A percentile compares a stretch with the other conserved stretches of the same genome.
phyloP scores from a whole-genome alignment of 352 stramenopile genomes.

The Phytophthora idaei region DNA sequence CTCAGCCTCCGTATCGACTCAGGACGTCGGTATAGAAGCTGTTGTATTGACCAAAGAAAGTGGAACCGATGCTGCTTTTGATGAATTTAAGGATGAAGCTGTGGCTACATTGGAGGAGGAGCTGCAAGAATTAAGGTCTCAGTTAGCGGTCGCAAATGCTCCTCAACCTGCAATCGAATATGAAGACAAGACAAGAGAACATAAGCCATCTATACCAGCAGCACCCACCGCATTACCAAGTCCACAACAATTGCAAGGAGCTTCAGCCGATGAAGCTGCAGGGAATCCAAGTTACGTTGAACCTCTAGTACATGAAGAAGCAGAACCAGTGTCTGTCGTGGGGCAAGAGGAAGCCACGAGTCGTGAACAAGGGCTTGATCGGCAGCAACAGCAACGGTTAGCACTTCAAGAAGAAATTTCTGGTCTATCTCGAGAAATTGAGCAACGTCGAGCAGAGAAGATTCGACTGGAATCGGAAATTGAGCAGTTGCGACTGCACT shows the following conservation, averaged over 20 bases:
- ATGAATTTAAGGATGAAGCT: slow-evolving; percentile 11
- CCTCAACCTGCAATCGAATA: neutral
- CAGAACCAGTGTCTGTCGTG: no score
- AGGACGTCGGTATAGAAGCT: slow-evolving; percentile 6
- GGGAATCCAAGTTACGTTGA: no score
- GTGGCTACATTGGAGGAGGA: slow-evolving; percentile 36
- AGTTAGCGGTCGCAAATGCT: slow-evolving; percentile 21
- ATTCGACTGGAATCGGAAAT: slow-evolving; percentile 59
- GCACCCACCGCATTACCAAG: neutral
- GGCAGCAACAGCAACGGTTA: slow-evolving; percentile 30
- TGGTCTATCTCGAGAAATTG: slow-evolving; percentile 44
- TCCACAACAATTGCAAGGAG: neutral
- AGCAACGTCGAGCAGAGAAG: slow-evolving; percentile 49
- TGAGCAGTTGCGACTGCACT: slow-evolving; percentile 61
- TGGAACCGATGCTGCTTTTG: slow-evolving; percentile 14
- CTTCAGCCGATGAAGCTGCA: no score
- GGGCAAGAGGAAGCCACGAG: slow-evolving; percentile 10
- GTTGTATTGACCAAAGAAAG: slow-evolving; percentile 23
- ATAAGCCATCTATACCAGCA: neutral
- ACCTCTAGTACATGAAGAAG: neutral
- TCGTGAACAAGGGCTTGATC: slow-evolving; percentile 5
- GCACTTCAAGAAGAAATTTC: slow-evolving; percentile 35
- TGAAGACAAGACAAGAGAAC: neutral
- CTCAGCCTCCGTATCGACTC: slow-evolving; percentile 5
- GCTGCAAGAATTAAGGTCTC: slow-evolving; percentile 34